These are phyloP conservation scores for Aspergillus luchuensis DNA, from an alignment of 2,329 filamentous ascomycete genomes.

Conservation along the genomic window DNA sequence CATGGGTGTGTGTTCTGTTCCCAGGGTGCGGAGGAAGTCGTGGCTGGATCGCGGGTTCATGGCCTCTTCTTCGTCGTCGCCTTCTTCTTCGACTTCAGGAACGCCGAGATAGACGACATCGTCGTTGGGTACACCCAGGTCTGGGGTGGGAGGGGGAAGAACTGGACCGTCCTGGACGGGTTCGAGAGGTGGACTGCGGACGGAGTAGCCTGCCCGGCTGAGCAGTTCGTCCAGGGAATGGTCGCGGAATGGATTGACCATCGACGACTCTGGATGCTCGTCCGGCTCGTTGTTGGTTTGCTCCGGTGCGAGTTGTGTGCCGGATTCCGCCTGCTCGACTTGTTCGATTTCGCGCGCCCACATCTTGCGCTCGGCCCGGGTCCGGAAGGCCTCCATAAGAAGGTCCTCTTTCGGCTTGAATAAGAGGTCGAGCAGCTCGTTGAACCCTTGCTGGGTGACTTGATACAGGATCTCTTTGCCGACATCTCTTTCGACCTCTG, in stretches of 20 bases:
- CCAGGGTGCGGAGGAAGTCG: not conserved
- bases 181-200: conserved; percentile 28
- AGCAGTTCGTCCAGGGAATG: conserved; percentile 48
- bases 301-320: conserved; percentile 21
- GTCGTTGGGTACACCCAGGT: conserved; percentile 25
- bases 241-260: conserved; percentile 36
- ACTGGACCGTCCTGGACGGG: conserved; percentile 24
- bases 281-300: conserved; percentile 30
- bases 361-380: conserved; percentile 62
- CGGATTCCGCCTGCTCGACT: conserved; percentile 34
- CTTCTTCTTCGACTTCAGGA: conserved; percentile 22
- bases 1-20: not conserved
- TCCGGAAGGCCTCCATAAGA: conserved; percentile 67
- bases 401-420: conserved; percentile 81
- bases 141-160: conserved; percentile 28
- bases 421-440: conserved; percentile 83
- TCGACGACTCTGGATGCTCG: conserved; percentile 28
- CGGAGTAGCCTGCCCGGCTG: conserved; percentile 44
- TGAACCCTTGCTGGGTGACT: conserved; percentile 87
- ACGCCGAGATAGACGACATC: conserved; percentile 13
- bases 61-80: conserved; percentile 13
- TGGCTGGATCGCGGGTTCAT: not conserved
- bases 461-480: conserved; percentile 90
- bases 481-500: conserved; percentile 76
- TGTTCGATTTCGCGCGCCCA: conserved; percentile 49